Conservation (phyloP, 1,139 yeast species). For the Arxiozyma heterogenica region DNA sequence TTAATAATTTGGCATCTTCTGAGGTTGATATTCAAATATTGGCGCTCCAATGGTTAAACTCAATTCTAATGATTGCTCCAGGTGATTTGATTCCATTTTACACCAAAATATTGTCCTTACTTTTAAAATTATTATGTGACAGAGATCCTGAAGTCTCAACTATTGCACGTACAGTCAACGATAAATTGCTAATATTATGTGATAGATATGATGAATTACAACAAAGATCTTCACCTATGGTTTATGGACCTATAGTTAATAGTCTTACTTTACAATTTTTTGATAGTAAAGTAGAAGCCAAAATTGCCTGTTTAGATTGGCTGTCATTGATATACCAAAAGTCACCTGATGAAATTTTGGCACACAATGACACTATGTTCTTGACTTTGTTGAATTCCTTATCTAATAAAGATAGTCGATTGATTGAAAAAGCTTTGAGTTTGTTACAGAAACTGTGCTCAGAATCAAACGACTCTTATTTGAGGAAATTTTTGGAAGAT, state of each 20-base stretch:
- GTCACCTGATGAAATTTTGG: constrained; percentile 54
- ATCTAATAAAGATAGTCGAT: constrained; percentile 79
- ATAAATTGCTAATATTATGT: constrained; percentile 41
- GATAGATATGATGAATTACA: constrained; percentile 27
- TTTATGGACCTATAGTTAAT: constrained; percentile 47
- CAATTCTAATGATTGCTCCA: constrained; percentile 67
- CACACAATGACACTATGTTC: constrained; percentile 57
- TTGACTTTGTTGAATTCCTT: constrained; percentile 72
- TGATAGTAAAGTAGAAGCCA: constrained; percentile 69
- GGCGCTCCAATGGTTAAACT: constrained; percentile 76
- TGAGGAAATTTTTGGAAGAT: constrained; percentile 66
- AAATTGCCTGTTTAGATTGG: constrained; percentile 88
- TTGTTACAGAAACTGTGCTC: constrained; percentile 70
- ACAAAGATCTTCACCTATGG: constrained; percentile 6
- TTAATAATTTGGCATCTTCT: constrained; percentile 65
- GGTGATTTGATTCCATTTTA: constrained; percentile 59
- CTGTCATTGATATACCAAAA: constrained; percentile 70
- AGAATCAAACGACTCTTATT: constrained; percentile 70
- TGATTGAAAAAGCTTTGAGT: constrained; percentile 54
- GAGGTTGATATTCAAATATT: constrained; percentile 75
- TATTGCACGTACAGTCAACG: constrained; percentile 47
- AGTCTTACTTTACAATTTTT: constrained; percentile 53
- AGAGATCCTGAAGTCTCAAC: constrained; percentile 39
- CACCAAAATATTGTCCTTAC: constrained; percentile 48
- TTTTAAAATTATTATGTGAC: constrained; percentile 48